Evolutionary conservation across 371 early-diverging fungal species (phyloP).

Genomic region (Sporodiniella umbellata): DNA sequence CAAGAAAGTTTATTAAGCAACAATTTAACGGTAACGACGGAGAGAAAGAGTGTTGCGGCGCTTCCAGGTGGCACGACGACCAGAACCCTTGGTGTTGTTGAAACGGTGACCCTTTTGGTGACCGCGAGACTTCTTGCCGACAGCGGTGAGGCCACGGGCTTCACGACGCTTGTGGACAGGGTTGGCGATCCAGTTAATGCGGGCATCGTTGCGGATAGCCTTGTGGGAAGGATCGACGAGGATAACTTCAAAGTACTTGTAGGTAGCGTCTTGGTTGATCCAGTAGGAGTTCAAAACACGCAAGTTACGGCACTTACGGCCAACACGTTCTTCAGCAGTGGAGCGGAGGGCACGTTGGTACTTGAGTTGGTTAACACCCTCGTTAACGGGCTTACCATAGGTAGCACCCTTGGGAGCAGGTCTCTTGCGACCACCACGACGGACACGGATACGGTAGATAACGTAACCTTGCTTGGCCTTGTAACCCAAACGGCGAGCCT

Average conservation of each 20-base stretch:
- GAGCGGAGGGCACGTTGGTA: slow-evolving; percentile 88
- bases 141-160: slow-evolving; percentile 94
- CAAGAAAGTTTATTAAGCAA: background rate
- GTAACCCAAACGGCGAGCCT: slow-evolving; percentile 98
- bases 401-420: slow-evolving; percentile 94
- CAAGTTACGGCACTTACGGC: slow-evolving; percentile 89
- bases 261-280: slow-evolving; percentile 97
- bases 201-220: slow-evolving; percentile 95
- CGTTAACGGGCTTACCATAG: slow-evolving; percentile 95
- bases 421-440: slow-evolving; percentile 97
- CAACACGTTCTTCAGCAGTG: slow-evolving; percentile 96
- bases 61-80: slow-evolving; percentile 74
- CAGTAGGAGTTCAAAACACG: slow-evolving; percentile 98
- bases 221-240: slow-evolving; percentile 95
- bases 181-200: slow-evolving; percentile 98
- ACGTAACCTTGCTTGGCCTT: slow-evolving; percentile 98
- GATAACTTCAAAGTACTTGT: slow-evolving; percentile 99
- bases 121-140: slow-evolving; percentile 96
- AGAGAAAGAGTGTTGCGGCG: slow-evolving; percentile 74
- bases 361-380: slow-evolving; percentile 97
- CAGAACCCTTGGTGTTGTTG: slow-evolving; percentile 98
- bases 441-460: slow-evolving; percentile 96
- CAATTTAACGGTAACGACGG: slow-evolving; percentile 72
- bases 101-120: slow-evolving; percentile 94
- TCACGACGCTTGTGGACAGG: slow-evolving; percentile 98